Evolutionary conservation across 306 rosid genomes (phyloP).

Genomic region (Hylodesmum podocarpum): DNA sequence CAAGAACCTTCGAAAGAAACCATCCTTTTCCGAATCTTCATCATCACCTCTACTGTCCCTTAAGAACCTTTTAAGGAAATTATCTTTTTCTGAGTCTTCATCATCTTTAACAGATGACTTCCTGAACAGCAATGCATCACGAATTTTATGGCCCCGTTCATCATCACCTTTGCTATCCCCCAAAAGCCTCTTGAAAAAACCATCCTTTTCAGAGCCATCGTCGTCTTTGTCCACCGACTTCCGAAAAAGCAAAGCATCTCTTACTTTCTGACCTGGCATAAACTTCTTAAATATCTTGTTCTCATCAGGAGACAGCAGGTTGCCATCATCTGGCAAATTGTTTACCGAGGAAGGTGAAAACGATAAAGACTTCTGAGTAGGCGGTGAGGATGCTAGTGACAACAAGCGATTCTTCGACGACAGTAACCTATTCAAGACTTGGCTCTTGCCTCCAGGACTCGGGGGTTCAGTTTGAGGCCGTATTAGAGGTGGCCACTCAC

Average conservation of each 20-base stretch:
- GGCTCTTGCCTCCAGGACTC: slow-evolving; percentile 76
- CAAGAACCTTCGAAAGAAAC: slow-evolving; percentile 78
- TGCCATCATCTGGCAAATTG: slow-evolving; percentile 59
- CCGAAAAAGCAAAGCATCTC: slow-evolving; percentile 89
- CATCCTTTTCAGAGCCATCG: slow-evolving; percentile 86
- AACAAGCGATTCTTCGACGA: slow-evolving; percentile 81
- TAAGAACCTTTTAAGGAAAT: slow-evolving; percentile 80
- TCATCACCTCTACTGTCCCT: slow-evolving; percentile 58
- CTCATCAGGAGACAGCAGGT: slow-evolving; percentile 68
- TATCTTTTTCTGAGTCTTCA: slow-evolving; percentile 74
- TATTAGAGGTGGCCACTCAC: slow-evolving; percentile 86
- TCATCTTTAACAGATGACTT: slow-evolving; percentile 81
- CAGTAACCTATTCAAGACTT: slow-evolving; percentile 70
- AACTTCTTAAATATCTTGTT: slow-evolving; percentile 81
- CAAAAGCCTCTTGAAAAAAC: slow-evolving; percentile 89
- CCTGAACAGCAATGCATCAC: slow-evolving; percentile 76
- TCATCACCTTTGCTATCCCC: slow-evolving; percentile 90
- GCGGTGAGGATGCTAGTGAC: slow-evolving; percentile 77
- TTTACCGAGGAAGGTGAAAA: slow-evolving; percentile 65
- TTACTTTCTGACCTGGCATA: slow-evolving; percentile 83
- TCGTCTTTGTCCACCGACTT: slow-evolving; percentile 88
- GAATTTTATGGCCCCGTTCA: slow-evolving; percentile 68
- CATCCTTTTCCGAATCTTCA: slow-evolving; percentile 73
- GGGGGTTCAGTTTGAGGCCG: slow-evolving; percentile 55
- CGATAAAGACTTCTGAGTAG: slow-evolving; percentile 63